Conservation (phyloP, 768 basidiomycete genomes). For the Strobilomyces confusus region DNA sequence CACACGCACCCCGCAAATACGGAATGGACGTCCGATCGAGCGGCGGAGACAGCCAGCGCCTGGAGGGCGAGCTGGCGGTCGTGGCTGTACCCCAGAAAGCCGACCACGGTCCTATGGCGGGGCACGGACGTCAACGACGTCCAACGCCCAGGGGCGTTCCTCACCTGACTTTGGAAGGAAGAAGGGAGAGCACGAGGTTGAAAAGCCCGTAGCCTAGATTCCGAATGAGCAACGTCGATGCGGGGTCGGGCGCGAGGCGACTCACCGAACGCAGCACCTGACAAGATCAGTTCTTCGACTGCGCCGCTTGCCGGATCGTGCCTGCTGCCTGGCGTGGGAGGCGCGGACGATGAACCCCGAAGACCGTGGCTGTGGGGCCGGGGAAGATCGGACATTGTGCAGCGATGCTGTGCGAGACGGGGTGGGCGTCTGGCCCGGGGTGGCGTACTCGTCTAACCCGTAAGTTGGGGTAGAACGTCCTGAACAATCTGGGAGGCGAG, state of each 20-base stretch:
- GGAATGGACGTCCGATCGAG: conserved; percentile 65
- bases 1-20: conserved; percentile 67
- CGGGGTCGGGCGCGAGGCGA: not conserved
- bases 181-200: conserved; percentile 73
- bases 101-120: conserved; percentile 56
- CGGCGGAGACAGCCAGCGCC: conserved; percentile 65
- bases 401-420: conserved; percentile 26
- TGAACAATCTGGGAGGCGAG: conserved; percentile 49
- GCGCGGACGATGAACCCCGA: conserved; percentile 26
- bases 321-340: conserved; percentile 17
- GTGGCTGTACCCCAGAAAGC: conserved; percentile 72
- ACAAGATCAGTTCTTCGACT: conserved; percentile 68
- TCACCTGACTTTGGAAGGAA: conserved; percentile 69
- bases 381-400: conserved; percentile 9
- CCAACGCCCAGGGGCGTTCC: conserved; percentile 14
- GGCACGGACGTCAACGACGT: not conserved
- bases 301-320: conserved; percentile 43
- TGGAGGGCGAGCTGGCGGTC: conserved; percentile 65
- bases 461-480: conserved; percentile 62
- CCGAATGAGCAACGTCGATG: not conserved
- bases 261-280: conserved; percentile 75
- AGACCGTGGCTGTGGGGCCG: conserved; percentile 15
- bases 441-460: conserved; percentile 46
- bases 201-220: conserved; percentile 57
- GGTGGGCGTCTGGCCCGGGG: conserved; percentile 25